phyloP scores from a whole-genome alignment of 2,329 filamentous ascomycete species.

The Epichloe gansuensis region DNA sequence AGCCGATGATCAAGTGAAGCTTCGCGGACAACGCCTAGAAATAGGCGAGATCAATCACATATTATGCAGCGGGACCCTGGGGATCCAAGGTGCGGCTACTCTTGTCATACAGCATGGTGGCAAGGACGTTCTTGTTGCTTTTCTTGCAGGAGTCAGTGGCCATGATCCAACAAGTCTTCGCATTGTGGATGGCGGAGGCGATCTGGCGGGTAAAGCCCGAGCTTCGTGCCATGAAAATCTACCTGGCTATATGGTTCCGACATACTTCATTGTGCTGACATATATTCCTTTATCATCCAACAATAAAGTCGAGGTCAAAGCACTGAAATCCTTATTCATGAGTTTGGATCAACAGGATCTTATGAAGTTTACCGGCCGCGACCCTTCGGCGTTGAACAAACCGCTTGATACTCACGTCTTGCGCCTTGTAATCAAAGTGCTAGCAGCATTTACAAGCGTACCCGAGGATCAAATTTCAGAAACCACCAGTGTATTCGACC shows the following conservation, averaged over 20 bases:
- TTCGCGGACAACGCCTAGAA: slow-evolving; percentile 79
- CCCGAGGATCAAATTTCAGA: slow-evolving; percentile 31
- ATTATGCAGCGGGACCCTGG: slow-evolving; percentile 48
- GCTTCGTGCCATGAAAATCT: slow-evolving; percentile 57
- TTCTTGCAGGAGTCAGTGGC: slow-evolving; percentile 33
- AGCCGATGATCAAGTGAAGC: slow-evolving; percentile 83
- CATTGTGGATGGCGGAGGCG: slow-evolving; percentile 19
- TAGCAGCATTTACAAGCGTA: slow-evolving; percentile 42
- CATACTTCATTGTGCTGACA: slow-evolving; percentile 62
- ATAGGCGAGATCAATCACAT: slow-evolving; percentile 84
- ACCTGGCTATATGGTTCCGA: slow-evolving; percentile 83
- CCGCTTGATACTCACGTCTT: slow-evolving; percentile 26
- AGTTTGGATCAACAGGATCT: slow-evolving; percentile 47
- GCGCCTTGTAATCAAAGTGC: slow-evolving; percentile 34
- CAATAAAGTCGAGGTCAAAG: slow-evolving; percentile 75
- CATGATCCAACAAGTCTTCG: slow-evolving; percentile 7
- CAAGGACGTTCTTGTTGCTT: slow-evolving; percentile 76
- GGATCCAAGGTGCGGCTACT: slow-evolving; percentile 60
- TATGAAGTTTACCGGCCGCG: slow-evolving; percentile 37
- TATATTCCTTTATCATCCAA: slow-evolving; percentile 72
- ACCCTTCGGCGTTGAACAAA: slow-evolving; percentile 11
- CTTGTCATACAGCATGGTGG: slow-evolving; percentile 62
- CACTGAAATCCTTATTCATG: slow-evolving; percentile 54
- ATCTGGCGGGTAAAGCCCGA: slow-evolving; percentile 35
- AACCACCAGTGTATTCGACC: slow-evolving; percentile 63